Percentiles rank a stretch among this genome's conserved stretches.
Evolutionary conservation across 2,329 filamentous ascomycete species (phyloP).

Genomic region (Xylogone sp.): DNA sequence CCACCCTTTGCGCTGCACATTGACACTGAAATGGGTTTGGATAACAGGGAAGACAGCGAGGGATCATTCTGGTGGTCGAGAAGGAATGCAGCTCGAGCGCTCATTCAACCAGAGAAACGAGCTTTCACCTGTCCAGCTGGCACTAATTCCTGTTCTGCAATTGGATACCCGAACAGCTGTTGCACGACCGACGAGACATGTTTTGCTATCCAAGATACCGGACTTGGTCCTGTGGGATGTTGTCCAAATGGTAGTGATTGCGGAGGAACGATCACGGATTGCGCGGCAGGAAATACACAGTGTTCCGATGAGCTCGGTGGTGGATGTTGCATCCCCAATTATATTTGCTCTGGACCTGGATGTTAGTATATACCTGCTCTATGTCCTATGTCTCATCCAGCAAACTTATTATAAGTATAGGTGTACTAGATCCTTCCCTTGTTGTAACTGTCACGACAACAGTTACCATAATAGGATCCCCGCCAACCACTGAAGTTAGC

Average conservation of each 20-base stretch:
- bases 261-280: conserved; percentile 58
- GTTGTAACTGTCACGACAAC: conserved; percentile 3
- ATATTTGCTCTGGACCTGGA: conserved; percentile 63
- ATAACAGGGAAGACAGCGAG: neutral
- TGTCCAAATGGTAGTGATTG: conserved; percentile 65
- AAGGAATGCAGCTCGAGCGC: conserved; percentile 28
- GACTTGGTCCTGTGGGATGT: conserved; percentile 68
- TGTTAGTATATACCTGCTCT: conserved; percentile 47
- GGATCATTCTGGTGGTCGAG: neutral
- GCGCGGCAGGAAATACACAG: conserved; percentile 56
- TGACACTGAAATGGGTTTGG: conserved; percentile 11
- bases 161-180: conserved; percentile 68
- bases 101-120: conserved; percentile 50
- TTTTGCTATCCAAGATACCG: conserved; percentile 57
- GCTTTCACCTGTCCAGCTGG: conserved; percentile 63
- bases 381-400: neutral
- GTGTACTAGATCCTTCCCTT: conserved; percentile 11
- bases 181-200: conserved; percentile 65
- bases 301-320: conserved; percentile 65
- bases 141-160: conserved; percentile 60
- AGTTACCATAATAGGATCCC: conserved; percentile 4
- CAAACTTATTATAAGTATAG: conserved; percentile 8
- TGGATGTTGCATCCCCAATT: conserved; percentile 73
- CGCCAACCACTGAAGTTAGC: conserved; percentile 2
- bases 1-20: conserved; percentile 51